phyloP scores from a whole-genome alignment of 1,284 basidiomycete species.

The Ustilago lituana region DNA sequence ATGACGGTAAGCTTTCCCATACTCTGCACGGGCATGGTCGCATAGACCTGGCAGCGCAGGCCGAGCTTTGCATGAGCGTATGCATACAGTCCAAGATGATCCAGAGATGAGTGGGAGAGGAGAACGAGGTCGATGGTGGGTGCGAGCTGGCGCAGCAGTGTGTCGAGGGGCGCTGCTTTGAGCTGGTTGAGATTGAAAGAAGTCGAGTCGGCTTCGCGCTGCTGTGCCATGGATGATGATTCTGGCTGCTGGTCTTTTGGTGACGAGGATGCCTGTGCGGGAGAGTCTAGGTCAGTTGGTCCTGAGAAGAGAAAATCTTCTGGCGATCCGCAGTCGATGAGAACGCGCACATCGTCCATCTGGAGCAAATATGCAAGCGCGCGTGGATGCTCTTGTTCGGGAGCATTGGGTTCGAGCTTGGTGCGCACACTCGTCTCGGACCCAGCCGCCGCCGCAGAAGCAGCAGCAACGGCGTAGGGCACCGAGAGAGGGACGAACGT shows the following conservation, averaged over 20 bases:
- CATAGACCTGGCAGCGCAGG: conserved; percentile 90
- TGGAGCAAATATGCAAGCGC: conserved; percentile 79
- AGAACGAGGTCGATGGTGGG: conserved; percentile 84
- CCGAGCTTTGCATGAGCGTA: conserved; percentile 89
- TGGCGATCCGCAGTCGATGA: conserved; percentile 84
- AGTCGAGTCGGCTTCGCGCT: conserved; percentile 14
- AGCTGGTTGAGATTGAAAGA: conserved; percentile 32
- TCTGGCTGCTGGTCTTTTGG: conserved; percentile 22
- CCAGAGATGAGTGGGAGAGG: conserved; percentile 90
- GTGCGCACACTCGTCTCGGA: conserved; percentile 27
- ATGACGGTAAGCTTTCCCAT: conserved; percentile 85
- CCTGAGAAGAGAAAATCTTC: conserved; percentile 59
- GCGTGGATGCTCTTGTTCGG: conserved; percentile 53
- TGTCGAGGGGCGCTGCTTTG: conserved; percentile 41
- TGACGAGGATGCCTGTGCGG: background rate
- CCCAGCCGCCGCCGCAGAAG: no score
- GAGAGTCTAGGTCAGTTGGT: background rate
- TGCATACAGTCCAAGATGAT: conserved; percentile 87
- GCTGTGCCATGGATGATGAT: conserved; percentile 44
- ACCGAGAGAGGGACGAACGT: conserved; percentile 58
- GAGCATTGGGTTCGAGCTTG: conserved; percentile 30
- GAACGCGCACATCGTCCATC: conserved; percentile 90
- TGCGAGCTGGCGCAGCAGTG: conserved; percentile 68
- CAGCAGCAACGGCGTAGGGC: conserved; percentile 50
- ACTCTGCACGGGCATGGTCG: conserved; percentile 92